Percentiles rank a stretch among this genome's conserved stretches.
These are phyloP conservation scores for Glaciozyma martinii DNA, from an alignment of 768 basidiomycete species.

Conservation along the genomic window DNA sequence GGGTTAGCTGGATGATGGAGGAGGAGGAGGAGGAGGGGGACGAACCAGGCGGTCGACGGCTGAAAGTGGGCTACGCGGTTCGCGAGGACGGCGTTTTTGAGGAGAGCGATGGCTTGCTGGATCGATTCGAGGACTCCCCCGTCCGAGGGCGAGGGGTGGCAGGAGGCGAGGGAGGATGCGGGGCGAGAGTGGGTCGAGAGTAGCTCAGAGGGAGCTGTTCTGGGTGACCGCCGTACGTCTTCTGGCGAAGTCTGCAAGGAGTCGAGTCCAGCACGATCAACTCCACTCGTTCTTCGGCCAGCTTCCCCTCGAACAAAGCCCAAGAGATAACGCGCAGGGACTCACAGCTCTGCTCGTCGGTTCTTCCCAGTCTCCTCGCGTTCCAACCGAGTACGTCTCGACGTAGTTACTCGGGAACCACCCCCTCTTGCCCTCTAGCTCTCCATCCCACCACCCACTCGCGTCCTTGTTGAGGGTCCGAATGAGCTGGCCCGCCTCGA, in stretches of 20 bases:
- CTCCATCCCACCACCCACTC: conserved; percentile 98
- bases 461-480: conserved; percentile 76
- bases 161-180: neutral
- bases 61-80: conserved; percentile 76
- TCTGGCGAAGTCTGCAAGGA: no score
- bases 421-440: conserved; percentile 63
- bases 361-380: neutral
- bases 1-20: neutral
- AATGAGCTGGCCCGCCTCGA: conserved; percentile 82
- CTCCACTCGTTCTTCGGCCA: no score
- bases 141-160: neutral
- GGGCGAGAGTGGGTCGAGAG: neutral
- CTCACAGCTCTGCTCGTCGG: no score
- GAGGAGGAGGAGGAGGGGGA: neutral
- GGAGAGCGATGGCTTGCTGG: conserved; percentile 70
- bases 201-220: neutral
- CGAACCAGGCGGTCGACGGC: conserved; percentile 73
- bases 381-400: conserved; percentile 16
- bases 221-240: neutral
- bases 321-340: no score
- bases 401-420: conserved; percentile 98
- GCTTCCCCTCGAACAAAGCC: no score
- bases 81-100: conserved; percentile 74
- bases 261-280: no score
- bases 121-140: conserved; percentile 62